Percentiles rank a stretch among this genome's conserved stretches.
phyloP scores from a whole-genome alignment of 23 red algal species.

The Gracilaria gracilis region DNA sequence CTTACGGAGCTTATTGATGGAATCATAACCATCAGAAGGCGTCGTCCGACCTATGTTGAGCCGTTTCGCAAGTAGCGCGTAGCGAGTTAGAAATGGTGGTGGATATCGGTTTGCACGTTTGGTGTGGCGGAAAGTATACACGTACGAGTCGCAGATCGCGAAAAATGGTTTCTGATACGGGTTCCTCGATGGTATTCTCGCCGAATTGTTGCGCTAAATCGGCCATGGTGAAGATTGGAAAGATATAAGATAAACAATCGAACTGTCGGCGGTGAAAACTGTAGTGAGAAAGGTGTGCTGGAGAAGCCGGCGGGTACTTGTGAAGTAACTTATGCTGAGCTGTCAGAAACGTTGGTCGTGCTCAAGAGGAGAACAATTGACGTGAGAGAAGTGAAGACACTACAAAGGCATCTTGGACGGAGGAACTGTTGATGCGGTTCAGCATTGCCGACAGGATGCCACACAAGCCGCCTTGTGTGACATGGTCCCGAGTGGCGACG shows the following conservation, averaged over 20 bases:
- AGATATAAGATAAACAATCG: not conserved
- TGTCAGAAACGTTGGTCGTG: too few species aligned
- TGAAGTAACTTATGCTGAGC: too few species aligned
- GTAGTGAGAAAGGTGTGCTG: not conserved
- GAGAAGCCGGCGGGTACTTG: not conserved
- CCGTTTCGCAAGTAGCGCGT: not conserved
- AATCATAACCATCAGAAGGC: constrained; percentile 80
- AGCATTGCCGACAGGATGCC: too few species aligned
- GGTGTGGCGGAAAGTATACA: not conserved
- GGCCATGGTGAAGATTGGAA: constrained; percentile 35
- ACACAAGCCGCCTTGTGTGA: too few species aligned
- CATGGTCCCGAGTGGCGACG: too few species aligned
- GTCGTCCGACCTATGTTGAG: constrained; percentile 62
- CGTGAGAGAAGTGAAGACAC: too few species aligned
- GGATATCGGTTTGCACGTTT: not conserved
- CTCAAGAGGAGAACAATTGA: too few species aligned
- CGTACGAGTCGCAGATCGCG: constrained; percentile 89
- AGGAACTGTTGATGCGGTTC: too few species aligned
- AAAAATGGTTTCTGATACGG: constrained; percentile 80
- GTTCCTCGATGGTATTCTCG: constrained; percentile 93
- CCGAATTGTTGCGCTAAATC: constrained; percentile 70
- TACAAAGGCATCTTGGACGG: too few species aligned
- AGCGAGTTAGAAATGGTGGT: not conserved
- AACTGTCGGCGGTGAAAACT: too few species aligned
- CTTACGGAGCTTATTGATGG: constrained; percentile 73